phyloP scores from a whole-genome alignment of 352 stramenopile species.

The Phytopythium cucurbitacearum region DNA sequence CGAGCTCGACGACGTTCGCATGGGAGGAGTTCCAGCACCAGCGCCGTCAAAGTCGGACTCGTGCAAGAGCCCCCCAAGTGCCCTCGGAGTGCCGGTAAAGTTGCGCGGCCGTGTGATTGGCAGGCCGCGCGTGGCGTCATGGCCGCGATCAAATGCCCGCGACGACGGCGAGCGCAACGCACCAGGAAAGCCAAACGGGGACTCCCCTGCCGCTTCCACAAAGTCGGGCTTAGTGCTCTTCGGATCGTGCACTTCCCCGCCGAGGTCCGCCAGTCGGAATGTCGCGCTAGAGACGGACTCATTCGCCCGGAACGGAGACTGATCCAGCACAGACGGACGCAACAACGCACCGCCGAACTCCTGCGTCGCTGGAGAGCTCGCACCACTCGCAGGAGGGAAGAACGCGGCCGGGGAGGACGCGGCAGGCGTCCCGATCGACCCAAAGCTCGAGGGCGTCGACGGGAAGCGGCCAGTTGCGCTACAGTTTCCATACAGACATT shows the following conservation, averaged over 20 bases:
- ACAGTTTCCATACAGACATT: no score
- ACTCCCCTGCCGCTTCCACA: constrained; percentile 4
- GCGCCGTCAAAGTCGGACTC: background rate
- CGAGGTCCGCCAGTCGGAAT: constrained; percentile 52
- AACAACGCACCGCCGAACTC: constrained; percentile 17
- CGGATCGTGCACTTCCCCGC: constrained; percentile 48
- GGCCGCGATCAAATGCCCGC: constrained; percentile 20
- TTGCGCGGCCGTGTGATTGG: constrained; percentile 1
- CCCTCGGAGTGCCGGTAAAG: background rate
- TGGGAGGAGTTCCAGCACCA: background rate
- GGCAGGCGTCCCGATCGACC: constrained; percentile 24
- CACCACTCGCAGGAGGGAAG: constrained; percentile 6
- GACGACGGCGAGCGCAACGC: constrained; percentile 21
- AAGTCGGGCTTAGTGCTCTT: constrained; percentile 10
- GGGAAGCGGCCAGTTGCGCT: constrained; percentile 1
- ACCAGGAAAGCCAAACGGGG: constrained; percentile 31
- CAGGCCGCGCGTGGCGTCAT: constrained; percentile 7
- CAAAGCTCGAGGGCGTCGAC: constrained; percentile 24
- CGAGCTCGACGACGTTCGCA: constrained; percentile 3
- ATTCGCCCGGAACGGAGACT: constrained; percentile 17
- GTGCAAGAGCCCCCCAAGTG: background rate
- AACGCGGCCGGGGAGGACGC: constrained; percentile 9
- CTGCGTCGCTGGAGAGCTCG: constrained; percentile 12
- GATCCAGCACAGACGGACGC: constrained; percentile 15
- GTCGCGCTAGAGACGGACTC: constrained; percentile 12